Evolutionary conservation across 495 filamentous ascomycete genomes (phyloP).

Genomic region (Pyrenula massariospora): DNA sequence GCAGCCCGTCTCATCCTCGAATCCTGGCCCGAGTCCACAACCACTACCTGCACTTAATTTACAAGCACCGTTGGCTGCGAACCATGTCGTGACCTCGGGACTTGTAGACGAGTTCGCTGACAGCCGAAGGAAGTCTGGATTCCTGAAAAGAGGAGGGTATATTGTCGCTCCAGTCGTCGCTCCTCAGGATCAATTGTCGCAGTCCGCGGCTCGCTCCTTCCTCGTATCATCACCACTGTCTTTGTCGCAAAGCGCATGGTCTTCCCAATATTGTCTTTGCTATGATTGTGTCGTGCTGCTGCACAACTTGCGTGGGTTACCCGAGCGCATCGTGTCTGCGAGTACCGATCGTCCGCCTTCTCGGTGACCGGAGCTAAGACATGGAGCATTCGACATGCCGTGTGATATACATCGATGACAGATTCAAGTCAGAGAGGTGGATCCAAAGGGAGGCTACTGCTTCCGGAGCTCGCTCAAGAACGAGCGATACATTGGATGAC

Average conservation of each 20-base stretch:
- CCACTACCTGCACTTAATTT: background rate
- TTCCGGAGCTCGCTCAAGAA: constrained; percentile 6
- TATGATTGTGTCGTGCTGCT: background rate
- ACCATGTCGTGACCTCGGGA: background rate
- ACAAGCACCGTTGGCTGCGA: background rate
- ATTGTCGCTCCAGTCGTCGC: too few species aligned
- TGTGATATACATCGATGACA: constrained; percentile 75
- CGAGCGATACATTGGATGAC: constrained; percentile 26
- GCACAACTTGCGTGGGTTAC: background rate
- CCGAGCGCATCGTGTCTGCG: background rate
- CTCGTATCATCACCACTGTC: background rate
- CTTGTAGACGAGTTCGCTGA: background rate
- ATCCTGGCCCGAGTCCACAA: background rate
- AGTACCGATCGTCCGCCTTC: background rate
- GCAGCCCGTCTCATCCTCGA: background rate
- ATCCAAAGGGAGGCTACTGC: constrained; percentile 26
- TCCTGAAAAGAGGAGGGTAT: background rate
- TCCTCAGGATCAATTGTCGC: too few species aligned
- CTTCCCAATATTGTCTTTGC: background rate
- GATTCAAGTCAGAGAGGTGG: constrained; percentile 51
- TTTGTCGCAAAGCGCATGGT: background rate
- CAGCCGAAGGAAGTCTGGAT: background rate
- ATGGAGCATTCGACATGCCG: constrained; percentile 66
- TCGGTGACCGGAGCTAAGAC: background rate
- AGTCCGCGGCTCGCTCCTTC: background rate